These are phyloP conservation scores for Recurvomyces mirabilis DNA, from an alignment of 495 filamentous ascomycete species.

Conservation along the genomic window DNA sequence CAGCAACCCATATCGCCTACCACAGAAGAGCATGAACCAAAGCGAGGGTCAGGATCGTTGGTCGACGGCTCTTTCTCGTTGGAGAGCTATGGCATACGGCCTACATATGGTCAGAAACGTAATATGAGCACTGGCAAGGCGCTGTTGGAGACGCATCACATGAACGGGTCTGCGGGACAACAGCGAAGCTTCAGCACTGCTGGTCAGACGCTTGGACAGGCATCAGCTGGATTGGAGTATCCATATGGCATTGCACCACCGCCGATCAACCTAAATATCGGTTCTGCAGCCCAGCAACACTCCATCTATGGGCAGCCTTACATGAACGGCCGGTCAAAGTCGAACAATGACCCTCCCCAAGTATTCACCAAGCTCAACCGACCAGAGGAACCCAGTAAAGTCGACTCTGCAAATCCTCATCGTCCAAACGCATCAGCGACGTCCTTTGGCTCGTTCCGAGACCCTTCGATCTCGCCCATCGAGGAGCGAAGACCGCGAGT, in stretches of 20 bases:
- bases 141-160: background rate
- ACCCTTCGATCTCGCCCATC: conserved; percentile 25
- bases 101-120: conserved; percentile 1
- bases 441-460: conserved; percentile 21
- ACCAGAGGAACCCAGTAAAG: conserved; percentile 2
- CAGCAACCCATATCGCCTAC: background rate
- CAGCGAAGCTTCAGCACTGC: conserved; percentile 29
- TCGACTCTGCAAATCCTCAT: conserved; percentile 8
- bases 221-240: conserved; percentile 3
- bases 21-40: conserved; percentile 31
- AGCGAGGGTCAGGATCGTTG: conserved; percentile 56
- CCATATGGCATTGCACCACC: background rate
- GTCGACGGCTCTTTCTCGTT: conserved; percentile 50
- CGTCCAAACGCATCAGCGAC: background rate
- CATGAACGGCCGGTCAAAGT: too few relatives aligned
- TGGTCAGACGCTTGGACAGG: background rate
- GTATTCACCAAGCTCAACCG: conserved; percentile 20
- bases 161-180: conserved; percentile 18
- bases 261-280: background rate
- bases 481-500: conserved; percentile 20
- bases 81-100: conserved; percentile 39
- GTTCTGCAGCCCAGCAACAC: background rate
- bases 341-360: conserved; percentile 5
- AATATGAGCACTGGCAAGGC: background rate
- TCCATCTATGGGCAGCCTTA: background rate